Percentiles rank a stretch among this genome's conserved stretches.
Conservation (phyloP, 345 rosid species). For the Camelina sativa region DNA sequence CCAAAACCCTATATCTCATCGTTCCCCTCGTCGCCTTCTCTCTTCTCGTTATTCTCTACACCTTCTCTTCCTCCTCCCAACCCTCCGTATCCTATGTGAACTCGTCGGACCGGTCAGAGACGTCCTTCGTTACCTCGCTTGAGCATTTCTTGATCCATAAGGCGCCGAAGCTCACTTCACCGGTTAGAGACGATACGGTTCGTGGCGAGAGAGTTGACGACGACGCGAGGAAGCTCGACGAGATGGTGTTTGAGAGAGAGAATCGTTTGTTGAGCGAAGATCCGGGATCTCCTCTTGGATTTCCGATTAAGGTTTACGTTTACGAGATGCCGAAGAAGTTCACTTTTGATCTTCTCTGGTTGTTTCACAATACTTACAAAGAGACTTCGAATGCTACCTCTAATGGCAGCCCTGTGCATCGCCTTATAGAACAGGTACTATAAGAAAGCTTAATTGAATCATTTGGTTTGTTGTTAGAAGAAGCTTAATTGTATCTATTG, state of each 20-base stretch:
- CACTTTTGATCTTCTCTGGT: constrained; percentile 79
- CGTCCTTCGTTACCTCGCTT: constrained; percentile 80
- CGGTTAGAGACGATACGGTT: constrained; percentile 55
- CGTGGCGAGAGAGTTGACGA: constrained; percentile 41
- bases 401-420: constrained; percentile 98
- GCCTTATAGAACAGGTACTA: constrained; percentile 81
- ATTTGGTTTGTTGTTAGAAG: background rate
- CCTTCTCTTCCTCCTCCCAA: constrained; percentile 31
- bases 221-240: constrained; percentile 54
- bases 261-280: constrained; percentile 47
- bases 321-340: constrained; percentile 90
- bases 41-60: constrained; percentile 39
- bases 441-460: constrained; percentile 14
- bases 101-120: constrained; percentile 43
- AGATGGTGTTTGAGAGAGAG: constrained; percentile 51
- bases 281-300: constrained; percentile 53
- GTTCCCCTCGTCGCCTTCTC: constrained; percentile 41
- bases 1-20: constrained; percentile 47
- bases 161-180: constrained; percentile 27
- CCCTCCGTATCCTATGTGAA: constrained; percentile 12
- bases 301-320: constrained; percentile 79
- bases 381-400: constrained; percentile 86
- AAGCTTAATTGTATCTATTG: background rate
- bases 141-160: constrained; percentile 56
- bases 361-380: constrained; percentile 69